A percentile compares a stretch with the other conserved stretches of the same genome.
phyloP scores from a whole-genome alignment of 208 protist genomes.

The Hexamita inflata region DNA sequence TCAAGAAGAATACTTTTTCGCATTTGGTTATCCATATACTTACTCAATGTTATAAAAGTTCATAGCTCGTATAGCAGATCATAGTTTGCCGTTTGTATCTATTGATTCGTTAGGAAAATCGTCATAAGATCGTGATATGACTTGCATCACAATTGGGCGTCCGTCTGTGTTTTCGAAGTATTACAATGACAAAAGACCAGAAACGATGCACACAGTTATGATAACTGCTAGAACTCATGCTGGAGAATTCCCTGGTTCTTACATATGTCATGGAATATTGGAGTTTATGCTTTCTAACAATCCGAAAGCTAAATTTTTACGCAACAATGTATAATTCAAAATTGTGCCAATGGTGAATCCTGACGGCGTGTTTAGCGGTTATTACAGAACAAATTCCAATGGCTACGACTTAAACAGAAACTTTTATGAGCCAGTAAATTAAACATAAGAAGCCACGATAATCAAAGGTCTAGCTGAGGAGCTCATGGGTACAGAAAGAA shows the following conservation, averaged over 20 bases:
- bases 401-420: constrained; percentile 45
- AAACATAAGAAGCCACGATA: not conserved
- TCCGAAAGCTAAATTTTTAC: constrained; percentile 15
- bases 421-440: not conserved
- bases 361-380: constrained; percentile 85
- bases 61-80: not conserved
- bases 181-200: no score
- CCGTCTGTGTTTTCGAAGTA: not conserved
- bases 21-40: constrained; percentile 20
- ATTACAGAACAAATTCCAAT: constrained; percentile 73
- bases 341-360: constrained; percentile 89
- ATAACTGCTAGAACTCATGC: constrained; percentile 14
- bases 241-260: constrained; percentile 21
- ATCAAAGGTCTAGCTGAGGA: not conserved
- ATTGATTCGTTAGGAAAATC: not conserved
- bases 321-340: constrained; percentile 49
- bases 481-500: not conserved
- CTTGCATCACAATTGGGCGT: no score
- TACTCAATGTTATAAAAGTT: constrained; percentile 27
- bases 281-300: constrained; percentile 19
- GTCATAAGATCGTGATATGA: not conserved
- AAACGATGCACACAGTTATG: not conserved
- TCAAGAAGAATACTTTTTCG: constrained; percentile 25
- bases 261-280: constrained; percentile 21
- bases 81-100: constrained; percentile 1